Evolutionary conservation across 495 filamentous ascomycete species (phyloP).

Genomic region (Daldinia loculata): DNA sequence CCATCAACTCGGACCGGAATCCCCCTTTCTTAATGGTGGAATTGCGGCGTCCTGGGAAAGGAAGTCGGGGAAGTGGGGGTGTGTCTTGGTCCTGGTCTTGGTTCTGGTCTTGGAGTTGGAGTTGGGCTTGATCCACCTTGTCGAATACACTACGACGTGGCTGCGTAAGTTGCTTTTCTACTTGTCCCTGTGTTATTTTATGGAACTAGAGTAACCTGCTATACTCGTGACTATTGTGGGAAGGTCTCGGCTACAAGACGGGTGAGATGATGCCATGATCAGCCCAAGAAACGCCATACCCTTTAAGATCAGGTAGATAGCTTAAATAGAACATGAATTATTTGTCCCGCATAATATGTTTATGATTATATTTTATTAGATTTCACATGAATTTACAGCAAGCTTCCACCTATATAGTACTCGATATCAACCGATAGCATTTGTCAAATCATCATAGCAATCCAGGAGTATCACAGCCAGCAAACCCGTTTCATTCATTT

Average conservation of each 20-base stretch:
- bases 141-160: background rate
- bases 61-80: conserved; percentile 21
- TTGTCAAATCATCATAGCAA: conserved; percentile 4
- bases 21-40: conserved; percentile 31
- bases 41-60: conserved; percentile 13
- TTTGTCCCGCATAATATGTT: background rate
- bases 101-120: background rate
- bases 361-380: background rate
- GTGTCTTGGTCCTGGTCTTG: background rate
- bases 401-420: background rate
- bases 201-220: background rate
- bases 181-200: background rate
- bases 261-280: background rate
- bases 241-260: background rate
- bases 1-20: conserved; percentile 14
- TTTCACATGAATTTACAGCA: background rate
- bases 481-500: conserved; percentile 11
- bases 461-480: background rate
- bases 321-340: background rate
- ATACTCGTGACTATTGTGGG: background rate
- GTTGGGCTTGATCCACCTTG: background rate
- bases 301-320: background rate
- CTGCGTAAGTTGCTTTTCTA: background rate
- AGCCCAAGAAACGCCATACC: background rate
- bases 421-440: background rate